Percentiles rank a stretch among this genome's conserved stretches.
These are phyloP conservation scores for Plasmodium billcollinsi DNA, from an alignment of 169 alveolate genomes.

Conservation along the genomic window DNA sequence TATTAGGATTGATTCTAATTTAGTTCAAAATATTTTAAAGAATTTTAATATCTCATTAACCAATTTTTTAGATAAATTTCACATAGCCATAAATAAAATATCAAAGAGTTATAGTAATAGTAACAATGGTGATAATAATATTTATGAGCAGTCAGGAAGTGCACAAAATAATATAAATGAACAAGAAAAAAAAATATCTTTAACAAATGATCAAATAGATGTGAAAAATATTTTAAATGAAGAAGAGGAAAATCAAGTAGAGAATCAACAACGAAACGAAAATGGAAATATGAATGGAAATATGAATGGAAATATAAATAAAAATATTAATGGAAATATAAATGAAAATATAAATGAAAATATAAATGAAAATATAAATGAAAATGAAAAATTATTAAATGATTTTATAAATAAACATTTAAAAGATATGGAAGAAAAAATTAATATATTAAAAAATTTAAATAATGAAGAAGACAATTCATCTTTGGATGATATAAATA, in stretches of 20 bases:
- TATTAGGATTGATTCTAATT: slow-evolving; percentile 25
- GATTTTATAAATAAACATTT: slow-evolving; percentile 43
- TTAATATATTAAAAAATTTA: slow-evolving; percentile 9
- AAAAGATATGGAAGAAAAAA: slow-evolving; percentile 49
- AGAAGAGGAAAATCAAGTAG: neutral
- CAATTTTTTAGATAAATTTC: slow-evolving; percentile 39
- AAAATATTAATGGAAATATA: too few relatives aligned
- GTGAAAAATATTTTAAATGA: neutral
- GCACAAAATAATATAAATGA: neutral
- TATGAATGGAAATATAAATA: too few relatives aligned
- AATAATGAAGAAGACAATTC: neutral
- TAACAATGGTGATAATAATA: neutral
- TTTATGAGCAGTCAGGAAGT: too few relatives aligned
- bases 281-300: too few relatives aligned
- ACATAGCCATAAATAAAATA: slow-evolving; percentile 13
- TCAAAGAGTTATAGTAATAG: neutral
- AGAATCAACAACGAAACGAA: too few relatives aligned
- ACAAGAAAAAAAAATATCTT: neutral
- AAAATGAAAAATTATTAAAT: slow-evolving; percentile 5
- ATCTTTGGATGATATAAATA: neutral
- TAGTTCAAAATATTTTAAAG: slow-evolving; percentile 45
- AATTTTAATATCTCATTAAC: slow-evolving; percentile 46
- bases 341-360: neutral
- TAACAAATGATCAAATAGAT: neutral
- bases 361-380: neutral